Conservation (phyloP, 192 early-diverging fungal species). For the Entomortierella parvispora region DNA sequence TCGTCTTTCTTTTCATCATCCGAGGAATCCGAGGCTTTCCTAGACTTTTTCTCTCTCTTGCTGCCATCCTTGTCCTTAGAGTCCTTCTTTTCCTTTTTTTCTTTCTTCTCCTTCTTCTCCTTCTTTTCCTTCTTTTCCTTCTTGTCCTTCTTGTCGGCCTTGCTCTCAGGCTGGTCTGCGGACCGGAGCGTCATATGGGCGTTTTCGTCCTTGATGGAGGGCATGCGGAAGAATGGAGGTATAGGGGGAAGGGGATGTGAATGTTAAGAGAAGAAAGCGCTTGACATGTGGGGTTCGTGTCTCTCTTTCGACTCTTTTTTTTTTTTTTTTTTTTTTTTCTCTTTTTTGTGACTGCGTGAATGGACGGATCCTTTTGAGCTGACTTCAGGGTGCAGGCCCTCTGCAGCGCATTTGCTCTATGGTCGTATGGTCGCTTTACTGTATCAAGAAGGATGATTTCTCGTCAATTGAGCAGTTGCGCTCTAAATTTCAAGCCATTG, state of each 20-base stretch:
- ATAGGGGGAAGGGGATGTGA: neutral
- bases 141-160: conserved; percentile 5
- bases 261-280: neutral
- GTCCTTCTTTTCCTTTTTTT: conserved; percentile 58
- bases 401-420: too few species aligned
- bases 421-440: too few species aligned
- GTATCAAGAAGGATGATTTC: too few species aligned
- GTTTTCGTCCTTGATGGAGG: conserved; percentile 17
- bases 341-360: too few species aligned
- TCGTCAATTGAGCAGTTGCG: too few species aligned
- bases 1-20: conserved; percentile 34
- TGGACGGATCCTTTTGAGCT: too few species aligned
- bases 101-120: conserved; percentile 51
- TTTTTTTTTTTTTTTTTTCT: too few species aligned
- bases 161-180: conserved; percentile 16
- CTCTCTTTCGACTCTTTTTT: too few species aligned
- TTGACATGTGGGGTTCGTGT: too few species aligned
- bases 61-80: conserved; percentile 56
- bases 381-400: too few species aligned
- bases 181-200: conserved; percentile 34
- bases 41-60: conserved; percentile 47
- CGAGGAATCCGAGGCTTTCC: conserved; percentile 3
- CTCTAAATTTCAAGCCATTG: too few species aligned
- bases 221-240: neutral
- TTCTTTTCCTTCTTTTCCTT: conserved; percentile 24